Conservation (phyloP, 805 yeast species). For the Yarrowia deformans region DNA sequence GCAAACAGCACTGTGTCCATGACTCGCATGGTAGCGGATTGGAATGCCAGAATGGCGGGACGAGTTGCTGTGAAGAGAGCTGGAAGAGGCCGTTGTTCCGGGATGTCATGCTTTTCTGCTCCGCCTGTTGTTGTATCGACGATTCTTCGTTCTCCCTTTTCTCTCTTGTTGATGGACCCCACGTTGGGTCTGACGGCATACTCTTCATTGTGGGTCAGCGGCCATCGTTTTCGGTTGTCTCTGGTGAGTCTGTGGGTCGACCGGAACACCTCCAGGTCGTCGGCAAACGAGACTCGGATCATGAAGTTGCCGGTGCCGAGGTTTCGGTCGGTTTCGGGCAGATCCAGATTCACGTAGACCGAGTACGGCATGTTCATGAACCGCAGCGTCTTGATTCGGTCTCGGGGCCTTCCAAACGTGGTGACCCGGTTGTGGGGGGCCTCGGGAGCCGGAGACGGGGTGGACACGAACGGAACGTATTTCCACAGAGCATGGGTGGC, state of each 20-base stretch:
- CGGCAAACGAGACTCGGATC: slow-evolving; percentile 44
- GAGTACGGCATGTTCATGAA: slow-evolving; percentile 46
- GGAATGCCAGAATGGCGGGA: slow-evolving; percentile 50
- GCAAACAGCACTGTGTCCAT: slow-evolving; percentile 46
- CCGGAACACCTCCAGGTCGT: slow-evolving; percentile 38
- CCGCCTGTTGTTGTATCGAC: neutral
- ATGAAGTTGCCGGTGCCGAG: slow-evolving; percentile 49
- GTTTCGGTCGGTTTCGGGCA: slow-evolving; percentile 49
- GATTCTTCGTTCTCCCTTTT: neutral
- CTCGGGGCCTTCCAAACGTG: slow-evolving; percentile 22
- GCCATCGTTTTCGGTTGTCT: slow-evolving; percentile 41
- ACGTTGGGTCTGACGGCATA: slow-evolving; percentile 39
- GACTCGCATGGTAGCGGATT: slow-evolving; percentile 46
- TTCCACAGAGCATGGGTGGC: slow-evolving; percentile 21
- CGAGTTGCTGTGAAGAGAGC: slow-evolving; percentile 40
- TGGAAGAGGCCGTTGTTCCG: neutral
- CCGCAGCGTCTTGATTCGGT: slow-evolving; percentile 41
- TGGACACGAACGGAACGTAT: slow-evolving; percentile 13
- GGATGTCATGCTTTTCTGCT: neutral
- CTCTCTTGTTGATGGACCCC: slow-evolving; percentile 2
- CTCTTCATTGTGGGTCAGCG: slow-evolving; percentile 41
- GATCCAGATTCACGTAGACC: slow-evolving; percentile 45
- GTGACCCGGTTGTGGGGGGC: slow-evolving; percentile 20
- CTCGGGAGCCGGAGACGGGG: slow-evolving; percentile 1
- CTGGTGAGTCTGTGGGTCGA: slow-evolving; percentile 34